Evolutionary conservation across 23 red algal genomes (phyloP).

Genomic region (Gracilaria domingensis): DNA sequence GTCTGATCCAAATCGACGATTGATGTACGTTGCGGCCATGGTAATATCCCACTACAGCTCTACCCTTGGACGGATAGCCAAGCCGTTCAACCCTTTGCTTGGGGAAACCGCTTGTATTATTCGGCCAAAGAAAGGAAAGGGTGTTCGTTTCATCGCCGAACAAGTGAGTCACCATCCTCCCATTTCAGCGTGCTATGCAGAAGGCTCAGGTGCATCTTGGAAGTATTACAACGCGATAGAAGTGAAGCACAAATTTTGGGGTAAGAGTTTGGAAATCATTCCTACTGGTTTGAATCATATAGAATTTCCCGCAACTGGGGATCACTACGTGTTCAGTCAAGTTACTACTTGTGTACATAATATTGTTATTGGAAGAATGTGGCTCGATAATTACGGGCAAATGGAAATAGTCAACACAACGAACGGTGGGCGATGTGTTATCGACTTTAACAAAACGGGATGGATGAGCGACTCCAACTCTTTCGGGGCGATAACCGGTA

Average conservation of each 20-base stretch:
- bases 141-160: conserved; percentile 84
- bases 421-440: conserved; percentile 69
- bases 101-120: conserved; percentile 92
- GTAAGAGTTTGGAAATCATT: conserved; percentile 98
- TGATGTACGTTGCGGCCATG: conserved; percentile 89
- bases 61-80: conserved; percentile 82
- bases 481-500: conserved; percentile 61
- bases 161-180: conserved; percentile 99
- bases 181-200: conserved; percentile 80
- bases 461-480: conserved; percentile 67
- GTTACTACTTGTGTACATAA: conserved; percentile 98
- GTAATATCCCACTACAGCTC: conserved; percentile 93
- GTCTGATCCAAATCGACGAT: conserved; percentile 72
- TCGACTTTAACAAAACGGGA: conserved; percentile 70
- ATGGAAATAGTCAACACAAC: conserved; percentile 87
- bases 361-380: conserved; percentile 94
- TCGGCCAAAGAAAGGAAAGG: conserved; percentile 66
- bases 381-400: conserved; percentile 99
- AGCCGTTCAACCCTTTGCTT: conserved; percentile 96
- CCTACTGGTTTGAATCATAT: conserved; percentile 90
- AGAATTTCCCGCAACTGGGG: conserved; percentile 77
- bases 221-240: conserved; percentile 85
- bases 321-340: conserved; percentile 91
- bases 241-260: conserved; percentile 99
- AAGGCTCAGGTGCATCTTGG: conserved; percentile 85